Base-by-base conservation (phyloP, 495 filamentous ascomycete species). In the Talaromyces wortmannii region DNA sequence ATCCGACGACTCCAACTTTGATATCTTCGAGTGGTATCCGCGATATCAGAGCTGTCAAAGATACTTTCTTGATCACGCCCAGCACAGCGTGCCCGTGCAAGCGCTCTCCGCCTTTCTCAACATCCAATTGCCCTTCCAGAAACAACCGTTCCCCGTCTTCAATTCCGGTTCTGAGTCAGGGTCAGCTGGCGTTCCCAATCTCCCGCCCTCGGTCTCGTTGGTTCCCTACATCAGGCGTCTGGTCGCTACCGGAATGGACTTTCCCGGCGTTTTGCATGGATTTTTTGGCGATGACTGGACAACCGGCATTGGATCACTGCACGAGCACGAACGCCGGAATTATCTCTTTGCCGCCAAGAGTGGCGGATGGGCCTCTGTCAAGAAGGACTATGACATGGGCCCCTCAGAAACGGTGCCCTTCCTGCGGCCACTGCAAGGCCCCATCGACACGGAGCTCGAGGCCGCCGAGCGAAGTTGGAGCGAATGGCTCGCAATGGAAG, bases 211-310 rank as follows among this genome's bases (percentile, higher is more conserved):
- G 52, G 76, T 92, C 50, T 91, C 90, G 1, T 76, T 97, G 42
- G 79, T 92, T 12, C 91, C 94, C 0, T 98, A 95, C 71, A 82
- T 97, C 51, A 87, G 92, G 42, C 89, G 94, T 13, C 77, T 97
- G 2, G 86, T 97, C 36, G 90, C 90, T 5, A 97, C 92, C 1
- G 94, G 91, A 7, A 91, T 92, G 72, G 94, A 97, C 66, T 81
- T 83, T 46, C 88, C 88, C 0, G 86, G 84, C 1, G 83, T 97
- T 5, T 72, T 98, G 56, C 90, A 95, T 62, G 90, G 91, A 32
- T 96, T 95, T 74, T 98, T 98, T 63, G 94, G 94, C 6, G 89
- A 97, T 58, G 88, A 95, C 61, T 98, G 91, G 89, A 67, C 73
- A 13, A 65, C 75, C 7, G 94, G 94, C 3, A 75, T 97, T 33